Evolutionary conservation across 805 yeast genomes (phyloP).

Genomic region (Candida ascalaphidarum): DNA sequence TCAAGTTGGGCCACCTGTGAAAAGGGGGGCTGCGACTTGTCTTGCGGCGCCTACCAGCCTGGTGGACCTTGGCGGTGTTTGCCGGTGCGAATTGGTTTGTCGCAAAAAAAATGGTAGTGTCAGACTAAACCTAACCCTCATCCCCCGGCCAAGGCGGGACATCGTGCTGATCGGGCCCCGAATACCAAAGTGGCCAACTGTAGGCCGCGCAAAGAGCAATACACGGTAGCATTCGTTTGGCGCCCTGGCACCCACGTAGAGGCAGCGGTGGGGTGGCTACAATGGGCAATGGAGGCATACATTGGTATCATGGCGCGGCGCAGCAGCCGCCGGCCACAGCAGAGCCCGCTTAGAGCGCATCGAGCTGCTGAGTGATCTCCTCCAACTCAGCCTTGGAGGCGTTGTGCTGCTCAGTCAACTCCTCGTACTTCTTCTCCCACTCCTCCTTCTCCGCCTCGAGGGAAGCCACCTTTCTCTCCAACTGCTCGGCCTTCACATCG

Average conservation of each 20-base stretch:
- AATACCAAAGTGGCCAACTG: too few species aligned
- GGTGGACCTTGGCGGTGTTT: too few species aligned
- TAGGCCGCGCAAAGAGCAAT: neutral
- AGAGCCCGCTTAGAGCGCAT: conserved; percentile 50
- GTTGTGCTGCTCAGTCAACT: conserved; percentile 70
- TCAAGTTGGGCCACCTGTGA: too few species aligned
- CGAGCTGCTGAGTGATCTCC: conserved; percentile 94
- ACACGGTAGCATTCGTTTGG: too few species aligned
- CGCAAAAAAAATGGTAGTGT: too few species aligned
- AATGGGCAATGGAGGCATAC: neutral
- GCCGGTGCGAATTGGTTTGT: too few species aligned
- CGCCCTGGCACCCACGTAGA: neutral
- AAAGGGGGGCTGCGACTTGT: too few species aligned
- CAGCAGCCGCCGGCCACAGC: neutral
- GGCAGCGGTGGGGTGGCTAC: neutral
- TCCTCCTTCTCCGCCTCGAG: conserved; percentile 89
- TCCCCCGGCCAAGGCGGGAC: too few species aligned
- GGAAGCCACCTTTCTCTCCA: conserved; percentile 88
- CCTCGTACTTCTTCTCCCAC: conserved; percentile 87
- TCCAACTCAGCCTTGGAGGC: conserved; percentile 90
- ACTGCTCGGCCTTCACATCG: conserved; percentile 92
- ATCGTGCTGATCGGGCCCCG: too few species aligned
- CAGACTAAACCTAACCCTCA: too few species aligned
- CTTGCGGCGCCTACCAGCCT: too few species aligned
- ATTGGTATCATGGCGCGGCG: neutral